phyloP scores from a whole-genome alignment of 768 basidiomycete genomes.

The Rhodotorula graminis region DNA sequence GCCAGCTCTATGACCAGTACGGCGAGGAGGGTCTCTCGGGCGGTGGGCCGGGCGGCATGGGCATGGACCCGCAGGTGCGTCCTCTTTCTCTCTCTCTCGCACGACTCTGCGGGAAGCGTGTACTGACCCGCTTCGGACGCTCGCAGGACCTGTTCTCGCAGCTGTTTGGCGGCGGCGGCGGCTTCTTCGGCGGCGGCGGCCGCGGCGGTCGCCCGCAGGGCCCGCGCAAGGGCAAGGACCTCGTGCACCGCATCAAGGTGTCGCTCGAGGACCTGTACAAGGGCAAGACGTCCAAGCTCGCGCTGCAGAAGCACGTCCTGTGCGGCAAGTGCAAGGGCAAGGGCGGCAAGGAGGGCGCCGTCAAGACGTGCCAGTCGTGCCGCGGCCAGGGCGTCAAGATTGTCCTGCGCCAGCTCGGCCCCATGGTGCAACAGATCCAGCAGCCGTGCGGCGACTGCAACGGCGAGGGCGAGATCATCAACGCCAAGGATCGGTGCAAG shows the following conservation, averaged over 20 bases:
- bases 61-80: conserved; percentile 77
- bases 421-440: conserved; percentile 99
- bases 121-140: not conserved
- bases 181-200: conserved; percentile 52
- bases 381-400: conserved; percentile 84
- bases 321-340: conserved; percentile 91
- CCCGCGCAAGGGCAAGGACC: conserved; percentile 92
- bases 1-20: conserved; percentile 65
- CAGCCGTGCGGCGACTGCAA: conserved; percentile 88
- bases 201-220: conserved; percentile 60
- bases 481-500: conserved; percentile 83
- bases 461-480: conserved; percentile 93
- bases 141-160: conserved; percentile 84
- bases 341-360: conserved; percentile 95
- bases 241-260: conserved; percentile 92
- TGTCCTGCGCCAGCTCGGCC: conserved; percentile 93
- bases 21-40: conserved; percentile 88
- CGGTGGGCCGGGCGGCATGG: conserved; percentile 67
- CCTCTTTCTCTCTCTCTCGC: conserved; percentile 38
- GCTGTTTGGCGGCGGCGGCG: conserved; percentile 67
- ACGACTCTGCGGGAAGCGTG: not conserved
- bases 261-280: conserved; percentile 98
- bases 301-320: conserved; percentile 88
- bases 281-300: conserved; percentile 96
- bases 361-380: conserved; percentile 70